These are phyloP conservation scores for Akebia trifoliata DNA, from an alignment of 164 flowering plant species.

Conservation along the genomic window DNA sequence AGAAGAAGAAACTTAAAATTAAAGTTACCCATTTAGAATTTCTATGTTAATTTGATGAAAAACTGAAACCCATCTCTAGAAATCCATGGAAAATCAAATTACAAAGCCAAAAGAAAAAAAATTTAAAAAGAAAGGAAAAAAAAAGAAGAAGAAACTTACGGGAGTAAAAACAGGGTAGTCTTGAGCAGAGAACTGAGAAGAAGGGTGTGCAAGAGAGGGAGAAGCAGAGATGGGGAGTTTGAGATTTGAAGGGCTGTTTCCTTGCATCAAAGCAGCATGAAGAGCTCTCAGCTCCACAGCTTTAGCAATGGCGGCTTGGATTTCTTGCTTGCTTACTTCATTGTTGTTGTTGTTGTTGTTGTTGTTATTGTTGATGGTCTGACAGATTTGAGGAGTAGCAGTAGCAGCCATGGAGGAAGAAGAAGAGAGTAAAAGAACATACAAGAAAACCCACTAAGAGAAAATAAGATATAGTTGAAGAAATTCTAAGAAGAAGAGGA, in stretches of 20 bases:
- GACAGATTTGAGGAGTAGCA: constrained; percentile 23
- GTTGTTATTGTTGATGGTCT: constrained; percentile 13
- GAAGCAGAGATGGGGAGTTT: constrained; percentile 32
- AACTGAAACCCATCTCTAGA: neutral
- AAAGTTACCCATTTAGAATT: neutral
- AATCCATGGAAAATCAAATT: constrained; percentile 3
- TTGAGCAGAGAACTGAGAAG: constrained; percentile 66
- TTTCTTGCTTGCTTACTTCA: constrained; percentile 52
- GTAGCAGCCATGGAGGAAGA: constrained; percentile 35
- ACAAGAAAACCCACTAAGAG: constrained; percentile 10
- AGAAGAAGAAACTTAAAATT: constrained; percentile 37
- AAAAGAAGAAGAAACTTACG: constrained; percentile 38
- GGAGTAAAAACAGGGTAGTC: constrained; percentile 99
- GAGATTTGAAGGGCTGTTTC: constrained; percentile 51
- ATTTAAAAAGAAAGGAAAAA: constrained; percentile 5
- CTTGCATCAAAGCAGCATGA: constrained; percentile 77
- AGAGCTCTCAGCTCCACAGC: constrained; percentile 90
- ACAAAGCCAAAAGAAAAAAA: neutral
- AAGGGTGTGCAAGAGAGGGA: constrained; percentile 41
- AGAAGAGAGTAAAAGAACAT: constrained; percentile 8
- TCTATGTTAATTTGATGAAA: neutral
- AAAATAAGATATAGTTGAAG: constrained; percentile 2
- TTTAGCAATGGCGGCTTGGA: constrained; percentile 84
- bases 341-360: constrained; percentile 15
- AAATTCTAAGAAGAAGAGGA: constrained; percentile 1